Conservation (phyloP, 2,329 filamentous ascomycete species). For the Aspergillus sp. region DNA sequence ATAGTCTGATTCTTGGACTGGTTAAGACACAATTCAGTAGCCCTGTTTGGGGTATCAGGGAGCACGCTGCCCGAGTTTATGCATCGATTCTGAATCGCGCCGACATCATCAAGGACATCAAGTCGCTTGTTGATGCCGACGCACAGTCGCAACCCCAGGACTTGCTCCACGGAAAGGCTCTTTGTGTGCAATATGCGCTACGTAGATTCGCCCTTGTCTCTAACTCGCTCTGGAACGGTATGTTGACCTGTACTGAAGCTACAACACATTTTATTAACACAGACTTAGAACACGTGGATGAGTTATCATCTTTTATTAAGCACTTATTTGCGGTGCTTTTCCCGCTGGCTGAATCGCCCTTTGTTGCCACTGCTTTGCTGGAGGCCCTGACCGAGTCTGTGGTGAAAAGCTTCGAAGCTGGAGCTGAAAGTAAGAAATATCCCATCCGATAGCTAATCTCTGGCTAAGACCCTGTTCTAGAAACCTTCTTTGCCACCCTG, state of each 20-base stretch:
- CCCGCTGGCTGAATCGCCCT: slow-evolving; percentile 31
- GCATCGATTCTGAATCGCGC: slow-evolving; percentile 36
- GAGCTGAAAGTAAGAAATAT: slow-evolving; percentile 27
- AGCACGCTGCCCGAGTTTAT: slow-evolving; percentile 47
- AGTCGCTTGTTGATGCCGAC: slow-evolving; percentile 22
- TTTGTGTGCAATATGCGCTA: slow-evolving; percentile 41
- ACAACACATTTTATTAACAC: slow-evolving; percentile 9
- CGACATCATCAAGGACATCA: slow-evolving; percentile 32
- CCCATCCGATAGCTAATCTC: not conserved
- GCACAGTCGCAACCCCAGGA: slow-evolving; percentile 30
- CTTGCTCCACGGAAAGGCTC: slow-evolving; percentile 40
- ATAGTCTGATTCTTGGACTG: slow-evolving; percentile 31
- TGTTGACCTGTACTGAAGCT: slow-evolving; percentile 3
- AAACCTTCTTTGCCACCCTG: slow-evolving; percentile 12
- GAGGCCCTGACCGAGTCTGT: slow-evolving; percentile 39
- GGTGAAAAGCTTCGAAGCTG: slow-evolving; percentile 32
- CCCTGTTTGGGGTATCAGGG: slow-evolving; percentile 46
- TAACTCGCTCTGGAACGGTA: slow-evolving; percentile 36
- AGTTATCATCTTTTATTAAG: slow-evolving; percentile 25
- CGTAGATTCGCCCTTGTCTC: slow-evolving; percentile 35
- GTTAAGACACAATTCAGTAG: slow-evolving; percentile 42
- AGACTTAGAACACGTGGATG: slow-evolving; percentile 28
- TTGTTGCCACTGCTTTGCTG: slow-evolving; percentile 34
- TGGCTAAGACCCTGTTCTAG: slow-evolving; percentile 7
- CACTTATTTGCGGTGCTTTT: slow-evolving; percentile 28